These are phyloP conservation scores for Mytilinidion resinicola DNA, from an alignment of 495 filamentous ascomycete genomes.

Conservation along the genomic window DNA sequence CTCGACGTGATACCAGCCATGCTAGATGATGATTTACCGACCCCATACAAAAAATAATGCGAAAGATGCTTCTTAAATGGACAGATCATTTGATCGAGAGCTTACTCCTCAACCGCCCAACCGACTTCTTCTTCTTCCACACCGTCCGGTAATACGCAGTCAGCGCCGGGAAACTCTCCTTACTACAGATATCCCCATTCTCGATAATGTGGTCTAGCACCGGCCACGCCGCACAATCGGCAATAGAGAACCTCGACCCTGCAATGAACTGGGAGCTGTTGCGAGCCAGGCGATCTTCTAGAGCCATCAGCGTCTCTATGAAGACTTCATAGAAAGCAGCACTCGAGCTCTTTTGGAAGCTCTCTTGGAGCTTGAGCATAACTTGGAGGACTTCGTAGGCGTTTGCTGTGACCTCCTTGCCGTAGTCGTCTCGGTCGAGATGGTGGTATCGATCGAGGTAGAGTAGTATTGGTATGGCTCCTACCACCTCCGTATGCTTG, in stretches of 20 bases:
- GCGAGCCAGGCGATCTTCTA: constrained; percentile 38
- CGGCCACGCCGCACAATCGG: constrained; percentile 69
- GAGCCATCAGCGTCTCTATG: constrained; percentile 21
- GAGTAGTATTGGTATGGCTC: constrained; percentile 46
- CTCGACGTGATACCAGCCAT: no score
- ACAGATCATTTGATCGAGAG: constrained; percentile 4
- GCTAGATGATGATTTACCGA: no score
- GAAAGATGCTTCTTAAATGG: not conserved
- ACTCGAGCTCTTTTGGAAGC: constrained; percentile 17
- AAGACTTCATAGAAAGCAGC: constrained; percentile 11
- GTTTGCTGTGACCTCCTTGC: constrained; percentile 4
- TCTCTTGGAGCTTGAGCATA: constrained; percentile 8
- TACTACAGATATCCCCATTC: constrained; percentile 21
- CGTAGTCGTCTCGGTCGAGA: constrained; percentile 29
- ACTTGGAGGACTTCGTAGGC: constrained; percentile 17
- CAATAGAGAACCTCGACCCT: constrained; percentile 50
- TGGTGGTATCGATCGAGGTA: constrained; percentile 51
- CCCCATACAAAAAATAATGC: no score
- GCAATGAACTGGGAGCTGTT: constrained; percentile 50
- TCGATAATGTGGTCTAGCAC: constrained; percentile 54
- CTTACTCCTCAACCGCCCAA: constrained; percentile 4
- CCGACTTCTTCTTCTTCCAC: constrained; percentile 24
- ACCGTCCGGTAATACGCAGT: constrained; percentile 21
- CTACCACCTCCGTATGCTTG: constrained; percentile 41
- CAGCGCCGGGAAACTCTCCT: constrained; percentile 16